Evolutionary conservation across 768 basidiomycete genomes (phyloP).

Genomic region (Macrolepiota dolichaula): DNA sequence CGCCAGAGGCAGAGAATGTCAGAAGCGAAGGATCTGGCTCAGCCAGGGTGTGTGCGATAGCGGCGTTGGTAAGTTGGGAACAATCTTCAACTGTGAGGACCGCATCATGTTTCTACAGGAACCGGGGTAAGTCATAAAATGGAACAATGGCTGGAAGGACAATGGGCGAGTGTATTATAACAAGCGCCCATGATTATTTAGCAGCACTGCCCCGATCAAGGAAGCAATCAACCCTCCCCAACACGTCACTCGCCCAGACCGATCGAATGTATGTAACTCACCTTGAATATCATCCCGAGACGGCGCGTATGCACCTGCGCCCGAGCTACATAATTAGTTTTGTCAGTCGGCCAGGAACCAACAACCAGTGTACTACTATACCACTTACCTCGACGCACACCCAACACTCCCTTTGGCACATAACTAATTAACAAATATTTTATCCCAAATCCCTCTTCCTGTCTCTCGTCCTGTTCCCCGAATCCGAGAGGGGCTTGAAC

Average conservation of each 20-base stretch:
- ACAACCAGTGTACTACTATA: not conserved
- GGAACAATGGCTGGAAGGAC: conserved; percentile 11
- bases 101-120: conserved; percentile 37
- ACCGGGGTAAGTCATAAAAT: conserved; percentile 17
- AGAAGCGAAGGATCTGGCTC: conserved; percentile 20
- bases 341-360: not conserved
- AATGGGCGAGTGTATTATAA: conserved; percentile 15
- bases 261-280: conserved; percentile 16
- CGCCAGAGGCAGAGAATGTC: not conserved
- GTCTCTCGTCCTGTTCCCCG: not conserved
- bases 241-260: not conserved
- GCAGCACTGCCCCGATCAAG: not conserved
- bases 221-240: not conserved
- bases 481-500: not conserved
- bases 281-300: conserved; percentile 44
- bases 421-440: conserved; percentile 2
- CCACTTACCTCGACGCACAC: conserved; percentile 21
- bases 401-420: conserved; percentile 3
- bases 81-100: conserved; percentile 43
- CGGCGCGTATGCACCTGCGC: conserved; percentile 46
- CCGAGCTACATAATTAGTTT: conserved; percentile 30
- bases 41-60: conserved; percentile 33
- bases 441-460: not conserved
- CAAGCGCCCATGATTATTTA: not conserved
- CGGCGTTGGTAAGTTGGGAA: conserved; percentile 38